Base-by-base conservation (phyloP, 495 filamentous ascomycete species). In the Hypoxylon trugodes region DNA sequence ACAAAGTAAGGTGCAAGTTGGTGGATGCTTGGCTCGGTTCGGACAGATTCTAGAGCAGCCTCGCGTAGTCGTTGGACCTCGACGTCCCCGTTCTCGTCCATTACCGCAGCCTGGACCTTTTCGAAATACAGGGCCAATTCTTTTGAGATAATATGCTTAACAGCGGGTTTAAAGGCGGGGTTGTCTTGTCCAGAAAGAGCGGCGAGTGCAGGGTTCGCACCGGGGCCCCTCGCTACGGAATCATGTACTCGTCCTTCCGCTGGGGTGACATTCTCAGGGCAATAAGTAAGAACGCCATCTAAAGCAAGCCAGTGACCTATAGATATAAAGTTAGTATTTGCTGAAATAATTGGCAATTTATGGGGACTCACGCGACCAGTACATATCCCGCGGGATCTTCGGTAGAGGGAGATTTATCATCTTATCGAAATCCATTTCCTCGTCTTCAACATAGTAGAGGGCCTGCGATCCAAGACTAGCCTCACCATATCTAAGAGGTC, bases 361-460 rank as follows among this genome's bases (percentile, higher is more conserved):
- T 15, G 1, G 35, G 9, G 13, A 70, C 81, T 66, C 76, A 96
- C 92, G 87, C 6, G 95, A 98, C 69, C 97, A 92, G 21, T 87
- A 88, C 32, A 94, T 87, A 70, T 98, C 95, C n/a, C 92, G 79
- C 4, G 95, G 96, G 9, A 98, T 92, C 69, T 93, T 97, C 5
- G 95, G 95, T 54, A 98, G 76, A 4, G 95, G 91, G 35, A 90
- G 90, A 78, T 98, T 98, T 72, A 98, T 98, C 63, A 98, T 77
- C 77, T 97, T 97, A 77, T 98, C 95, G 70, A 98, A 97, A 72
- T 98, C 95, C 24, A 97, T 88, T 79, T 98, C 95, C 69, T 98
- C 95, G 76, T 98, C 95, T 71, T 98, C 96, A 24, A 98, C 89
- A 69, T 98, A 98, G 80, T 90, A 98, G 10, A 98, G 81, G 33